Evolutionary conservation across 2,329 filamentous ascomycete genomes (phyloP), one percentile per base, ranked within the genome.

Genomic region (Drechmeria coniospora): DNA sequence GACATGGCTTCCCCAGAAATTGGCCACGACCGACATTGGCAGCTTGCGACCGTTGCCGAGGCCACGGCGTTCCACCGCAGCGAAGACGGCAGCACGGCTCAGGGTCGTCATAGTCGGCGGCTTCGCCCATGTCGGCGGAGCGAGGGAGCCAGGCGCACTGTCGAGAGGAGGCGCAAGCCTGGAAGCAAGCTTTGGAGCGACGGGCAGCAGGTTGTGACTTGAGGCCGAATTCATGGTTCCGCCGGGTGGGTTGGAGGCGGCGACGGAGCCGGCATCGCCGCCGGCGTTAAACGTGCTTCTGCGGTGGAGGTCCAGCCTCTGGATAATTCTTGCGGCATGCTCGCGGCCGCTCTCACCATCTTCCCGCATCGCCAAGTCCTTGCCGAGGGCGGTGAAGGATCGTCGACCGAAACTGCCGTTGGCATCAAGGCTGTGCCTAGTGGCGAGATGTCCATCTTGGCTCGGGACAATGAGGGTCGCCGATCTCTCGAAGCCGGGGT

Each of bases 1-100:
- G 25, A 84, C 76, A 31, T 74, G 79, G 43, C 76, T 92, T 27
- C 87, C 87, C 87, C 87, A 95, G 31, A 92, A 68, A 47, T 95
- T 95, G 18, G 86, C 86, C 60, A 93, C 71, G 35, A 94, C 74
- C 10, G 82, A 83, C 27, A 79, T 80, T 1, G 86, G 82, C 53
- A 93, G 72, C 14, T 69, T 69, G 23, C 78, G 71, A n/a, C 65
- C 65, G 25, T 62, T 69, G n/a, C 74, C 73, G 12, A 73, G 52
- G 3, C 83, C 61, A 2, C 73, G 72, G 34, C 77, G 69, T 44
- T 93, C 84, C 28, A 76, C 78, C 40, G 78, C 82, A 11, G 87
- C 71, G 15, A 82, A 64, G 15, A 94, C 79, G 14, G 86, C 87
- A 14, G 74, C 74, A 44, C 81, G 83, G 54, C 86, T 94, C 42